phyloP scores from a whole-genome alignment of 345 rosid genomes.

The Barbarea vulgaris region DNA sequence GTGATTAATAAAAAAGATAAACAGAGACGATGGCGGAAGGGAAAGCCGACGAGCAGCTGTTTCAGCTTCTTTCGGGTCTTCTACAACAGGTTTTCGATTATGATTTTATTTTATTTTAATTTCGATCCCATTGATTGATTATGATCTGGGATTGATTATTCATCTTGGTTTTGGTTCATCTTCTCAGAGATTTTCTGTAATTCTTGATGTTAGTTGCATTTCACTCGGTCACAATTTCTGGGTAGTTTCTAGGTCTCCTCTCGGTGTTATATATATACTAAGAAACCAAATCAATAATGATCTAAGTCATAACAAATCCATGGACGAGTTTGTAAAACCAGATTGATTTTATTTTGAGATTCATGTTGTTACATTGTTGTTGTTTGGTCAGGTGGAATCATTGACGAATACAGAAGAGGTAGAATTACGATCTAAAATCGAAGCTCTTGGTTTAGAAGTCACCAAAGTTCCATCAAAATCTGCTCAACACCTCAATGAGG shows the following conservation, averaged over 20 bases:
- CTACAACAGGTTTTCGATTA: conserved; percentile 57
- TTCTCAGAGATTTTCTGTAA: neutral
- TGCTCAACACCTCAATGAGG: conserved; percentile 58
- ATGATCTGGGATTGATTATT: neutral
- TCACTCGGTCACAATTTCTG: neutral
- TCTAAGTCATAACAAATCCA: neutral
- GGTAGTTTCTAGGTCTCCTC: too few relatives aligned
- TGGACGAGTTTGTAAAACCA: too few relatives aligned
- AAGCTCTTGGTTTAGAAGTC: conserved; percentile 81
- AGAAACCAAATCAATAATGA: too few relatives aligned
- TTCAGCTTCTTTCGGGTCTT: conserved; percentile 71
- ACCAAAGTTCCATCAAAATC: conserved; percentile 74
- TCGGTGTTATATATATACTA: too few relatives aligned
- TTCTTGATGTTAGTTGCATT: neutral
- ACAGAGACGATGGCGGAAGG: conserved; percentile 38
- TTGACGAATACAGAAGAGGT: conserved; percentile 80
- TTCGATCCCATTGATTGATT: conserved; percentile 5
- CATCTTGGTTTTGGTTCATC: neutral
- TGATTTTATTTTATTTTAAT: neutral
- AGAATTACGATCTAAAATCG: conserved; percentile 81
- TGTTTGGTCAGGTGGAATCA: conserved; percentile 89
- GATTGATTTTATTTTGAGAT: neutral
- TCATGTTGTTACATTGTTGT: too few relatives aligned
- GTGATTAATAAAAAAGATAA: neutral
- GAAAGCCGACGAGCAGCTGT: conserved; percentile 63